Conservation (phyloP, 768 basidiomycete species). For the Neoboletus subvelutipes region DNA sequence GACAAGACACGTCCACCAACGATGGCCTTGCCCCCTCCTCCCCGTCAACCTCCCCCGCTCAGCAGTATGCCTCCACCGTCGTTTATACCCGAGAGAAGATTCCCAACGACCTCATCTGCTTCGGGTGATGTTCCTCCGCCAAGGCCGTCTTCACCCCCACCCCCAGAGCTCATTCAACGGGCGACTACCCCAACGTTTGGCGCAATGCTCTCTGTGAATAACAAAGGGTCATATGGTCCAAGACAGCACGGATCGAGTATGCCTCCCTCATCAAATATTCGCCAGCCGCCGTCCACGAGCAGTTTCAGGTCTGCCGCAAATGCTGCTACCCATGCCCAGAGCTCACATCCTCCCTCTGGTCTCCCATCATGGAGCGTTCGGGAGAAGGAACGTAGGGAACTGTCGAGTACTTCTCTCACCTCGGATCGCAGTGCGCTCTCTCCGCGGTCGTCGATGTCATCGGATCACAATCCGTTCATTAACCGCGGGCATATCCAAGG, state of each 20-base stretch:
- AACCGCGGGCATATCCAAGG: conserved; percentile 37
- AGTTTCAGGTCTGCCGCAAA: conserved; percentile 79
- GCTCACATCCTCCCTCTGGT: conserved; percentile 40
- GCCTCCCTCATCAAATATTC: conserved; percentile 67
- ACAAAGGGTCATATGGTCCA: conserved; percentile 43
- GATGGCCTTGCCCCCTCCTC: conserved; percentile 81
- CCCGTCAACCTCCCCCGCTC: conserved; percentile 69
- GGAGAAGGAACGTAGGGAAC: conserved; percentile 53
- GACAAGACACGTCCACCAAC: conserved; percentile 85
- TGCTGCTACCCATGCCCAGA: conserved; percentile 52
- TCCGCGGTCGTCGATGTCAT: conserved; percentile 80
- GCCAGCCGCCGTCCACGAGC: conserved; percentile 73
- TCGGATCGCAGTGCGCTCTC: conserved; percentile 70
- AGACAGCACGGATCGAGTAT: conserved; percentile 74
- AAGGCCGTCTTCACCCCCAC: conserved; percentile 90
- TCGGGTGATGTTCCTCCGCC: conserved; percentile 70
- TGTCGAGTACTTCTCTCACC: conserved; percentile 67
- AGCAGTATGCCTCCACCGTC: conserved; percentile 71
- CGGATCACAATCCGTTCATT: conserved; percentile 59
- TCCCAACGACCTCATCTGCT: conserved; percentile 42
- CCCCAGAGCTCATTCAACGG: conserved; percentile 86
- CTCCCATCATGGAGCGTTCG: conserved; percentile 51
- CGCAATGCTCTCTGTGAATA: conserved; percentile 55
- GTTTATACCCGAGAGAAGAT: conserved; percentile 70
- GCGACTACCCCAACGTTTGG: conserved; percentile 86